These are phyloP conservation scores for Coemansia sp. DNA, from an alignment of 192 early-diverging fungal species.

Conservation along the genomic window DNA sequence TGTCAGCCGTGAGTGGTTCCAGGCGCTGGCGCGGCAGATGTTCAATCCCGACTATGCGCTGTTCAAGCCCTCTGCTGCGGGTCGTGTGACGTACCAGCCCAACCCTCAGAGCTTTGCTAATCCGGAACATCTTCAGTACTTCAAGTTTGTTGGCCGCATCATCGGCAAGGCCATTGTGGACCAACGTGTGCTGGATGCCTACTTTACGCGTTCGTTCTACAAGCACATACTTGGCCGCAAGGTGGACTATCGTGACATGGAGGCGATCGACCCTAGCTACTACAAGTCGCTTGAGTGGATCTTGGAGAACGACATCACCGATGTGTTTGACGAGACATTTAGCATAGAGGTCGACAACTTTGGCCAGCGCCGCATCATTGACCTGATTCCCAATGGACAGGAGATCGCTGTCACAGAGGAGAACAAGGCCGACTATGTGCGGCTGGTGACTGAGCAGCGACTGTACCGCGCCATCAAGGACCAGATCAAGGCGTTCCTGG, in stretches of 20 bases:
- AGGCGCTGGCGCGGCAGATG: conserved; percentile 94
- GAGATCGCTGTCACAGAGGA: conserved; percentile 90
- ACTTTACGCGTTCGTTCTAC: conserved; percentile 99
- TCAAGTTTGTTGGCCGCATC: conserved; percentile 97
- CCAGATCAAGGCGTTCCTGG: conserved; percentile 91
- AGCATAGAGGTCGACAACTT: conserved; percentile 93
- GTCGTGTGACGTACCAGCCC: conserved; percentile 97
- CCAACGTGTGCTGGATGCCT: conserved; percentile 88
- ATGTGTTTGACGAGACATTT: conserved; percentile 93
- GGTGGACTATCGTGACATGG: conserved; percentile 97
- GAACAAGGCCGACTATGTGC: conserved; percentile 97
- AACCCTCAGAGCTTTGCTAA: conserved; percentile 91
- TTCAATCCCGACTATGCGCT: conserved; percentile 98
- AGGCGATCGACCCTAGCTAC: conserved; percentile 95
- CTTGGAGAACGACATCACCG: conserved; percentile 93
- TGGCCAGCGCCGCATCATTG: conserved; percentile 80
- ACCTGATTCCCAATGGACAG: conserved; percentile 84
- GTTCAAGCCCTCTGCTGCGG: conserved; percentile 93
- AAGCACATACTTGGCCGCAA: conserved; percentile 90
- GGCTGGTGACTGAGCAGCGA: conserved; percentile 88
- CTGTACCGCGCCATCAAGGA: conserved; percentile 89
- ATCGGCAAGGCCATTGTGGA: conserved; percentile 99
- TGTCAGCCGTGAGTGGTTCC: conserved; percentile 98
- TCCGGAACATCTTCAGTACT: conserved; percentile 91
- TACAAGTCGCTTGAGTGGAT: conserved; percentile 99